Evolutionary conservation across 1,139 yeast species (phyloP), one percentile per base, ranked within the genome.

Genomic region (Sugiyamaella novakii): DNA sequence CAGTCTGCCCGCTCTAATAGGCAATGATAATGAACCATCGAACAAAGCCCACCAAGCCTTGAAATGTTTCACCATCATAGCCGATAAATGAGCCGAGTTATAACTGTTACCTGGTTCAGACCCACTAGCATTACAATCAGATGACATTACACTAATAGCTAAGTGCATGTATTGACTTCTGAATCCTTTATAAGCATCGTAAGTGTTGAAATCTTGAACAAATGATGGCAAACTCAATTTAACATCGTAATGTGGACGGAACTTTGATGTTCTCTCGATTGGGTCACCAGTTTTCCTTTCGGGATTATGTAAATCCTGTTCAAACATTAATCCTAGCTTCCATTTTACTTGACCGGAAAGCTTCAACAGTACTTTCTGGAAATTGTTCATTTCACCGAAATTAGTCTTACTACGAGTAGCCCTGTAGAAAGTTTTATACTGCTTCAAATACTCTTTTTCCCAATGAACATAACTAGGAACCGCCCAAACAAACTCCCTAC

Each of bases 21-120:
- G 96, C 30, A 87, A 71, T 3, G 95, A 83, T 25, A 84, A 71
- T 27, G 79, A 77, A 39, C 87, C 80, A 21, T 84, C 80, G 60
- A 92, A 81, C 47, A 84, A 75, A 43, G 75, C 69, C 96, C 96
- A 89, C 98, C 98, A 92, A 34, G 71, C 68, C 60, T 79, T 80
- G 70, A 91, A 91, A 58, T 85, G 85, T 10, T 70, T 68, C 55
- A 88, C 72, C 0, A 84, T 76, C 33, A 75, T 68, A 0, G 97
- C 96, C 0, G 95, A 76, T 36, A 91, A 68, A 64, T 89, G 94
- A 12, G 84, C 78, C 1, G 89, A 76, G 66, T 89, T 91, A 59
- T 79, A 80, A 63, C 72, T 30, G 62, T 66, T 57, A 15, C 56
- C 48, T n/a, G 14, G 30, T 15, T 21, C 48, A 2, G 30, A n/a